A percentile compares a stretch with the other conserved stretches of the same genome.
phyloP scores from a whole-genome alignment of 1,139 yeast genomes.

The Hanseniaspora sp. region DNA sequence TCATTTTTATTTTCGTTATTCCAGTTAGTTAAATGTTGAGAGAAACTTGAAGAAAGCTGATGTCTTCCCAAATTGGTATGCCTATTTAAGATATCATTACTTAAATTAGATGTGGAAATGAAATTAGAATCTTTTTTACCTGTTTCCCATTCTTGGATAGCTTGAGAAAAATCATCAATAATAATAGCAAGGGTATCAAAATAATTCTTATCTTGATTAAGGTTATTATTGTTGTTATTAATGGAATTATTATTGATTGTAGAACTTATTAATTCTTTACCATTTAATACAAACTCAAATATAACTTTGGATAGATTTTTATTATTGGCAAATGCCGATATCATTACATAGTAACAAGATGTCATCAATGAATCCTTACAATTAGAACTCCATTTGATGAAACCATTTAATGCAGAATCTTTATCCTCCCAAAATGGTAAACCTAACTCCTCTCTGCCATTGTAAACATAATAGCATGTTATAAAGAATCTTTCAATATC shows the following conservation, averaged over 20 bases:
- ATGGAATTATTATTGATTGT: background rate
- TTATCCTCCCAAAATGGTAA: slow-evolving; percentile 63
- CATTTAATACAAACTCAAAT: slow-evolving; percentile 10
- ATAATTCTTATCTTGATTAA: background rate
- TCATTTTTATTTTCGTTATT: slow-evolving; percentile 33
- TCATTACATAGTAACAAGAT: slow-evolving; percentile 68
- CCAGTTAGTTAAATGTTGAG: slow-evolving; percentile 15
- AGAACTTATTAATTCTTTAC: background rate
- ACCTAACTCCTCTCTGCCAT: slow-evolving; percentile 49
- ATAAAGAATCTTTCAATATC: slow-evolving; percentile 82
- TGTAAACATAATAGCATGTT: slow-evolving; percentile 61
- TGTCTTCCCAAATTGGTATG: slow-evolving; percentile 20
- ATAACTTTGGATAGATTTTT: slow-evolving; percentile 6
- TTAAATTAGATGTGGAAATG: background rate
- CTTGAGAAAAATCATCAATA: slow-evolving; percentile 14
- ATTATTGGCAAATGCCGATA: slow-evolving; percentile 51
- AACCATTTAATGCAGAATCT: slow-evolving; percentile 56
- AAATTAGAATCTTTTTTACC: slow-evolving; percentile 22
- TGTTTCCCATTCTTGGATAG: slow-evolving; percentile 16
- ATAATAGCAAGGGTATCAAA: slow-evolving; percentile 9
- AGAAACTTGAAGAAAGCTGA: background rate
- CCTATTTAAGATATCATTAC: slow-evolving; percentile 7
- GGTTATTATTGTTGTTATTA: background rate
- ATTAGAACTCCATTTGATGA: slow-evolving; percentile 76
- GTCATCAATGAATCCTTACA: slow-evolving; percentile 76